Conservation (phyloP, 257 asterid species). For the Phtheirospermum japonicum region DNA sequence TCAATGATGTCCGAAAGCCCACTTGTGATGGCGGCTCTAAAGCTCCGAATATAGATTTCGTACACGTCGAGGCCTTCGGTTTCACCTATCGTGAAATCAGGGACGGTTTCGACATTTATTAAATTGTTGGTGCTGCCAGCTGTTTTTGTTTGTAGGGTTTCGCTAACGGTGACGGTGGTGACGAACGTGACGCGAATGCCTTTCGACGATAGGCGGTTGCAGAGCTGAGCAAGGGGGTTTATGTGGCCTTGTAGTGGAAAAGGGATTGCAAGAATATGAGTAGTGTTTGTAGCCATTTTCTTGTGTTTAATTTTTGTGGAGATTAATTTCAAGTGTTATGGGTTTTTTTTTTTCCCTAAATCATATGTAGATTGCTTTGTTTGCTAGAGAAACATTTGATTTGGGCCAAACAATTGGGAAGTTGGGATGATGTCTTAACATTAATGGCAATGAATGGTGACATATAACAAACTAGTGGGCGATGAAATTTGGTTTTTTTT, state of each 20-base stretch:
- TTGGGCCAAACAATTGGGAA: too few species aligned
- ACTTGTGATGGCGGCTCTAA: constrained; percentile 24
- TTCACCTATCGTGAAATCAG: constrained; percentile 18
- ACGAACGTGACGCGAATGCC: constrained; percentile 33
- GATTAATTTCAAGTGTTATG: too few species aligned
- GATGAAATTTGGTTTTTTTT: too few species aligned
- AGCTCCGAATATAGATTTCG: constrained; percentile 10
- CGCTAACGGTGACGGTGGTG: constrained; percentile 26
- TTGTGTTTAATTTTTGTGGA: too few species aligned
- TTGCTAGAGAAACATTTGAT: too few species aligned
- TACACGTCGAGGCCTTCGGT: constrained; percentile 11
- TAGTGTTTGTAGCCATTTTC: constrained; percentile 21
- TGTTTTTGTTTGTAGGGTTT: constrained; percentile 4
- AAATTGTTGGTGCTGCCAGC: not conserved
- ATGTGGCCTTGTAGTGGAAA: constrained; percentile 46
- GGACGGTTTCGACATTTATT: constrained; percentile 34
- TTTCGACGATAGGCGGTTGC: constrained; percentile 33
- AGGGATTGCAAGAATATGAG: constrained; percentile 36
- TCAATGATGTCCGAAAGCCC: constrained; percentile 29
- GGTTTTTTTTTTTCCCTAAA: too few species aligned
- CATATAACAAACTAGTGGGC: too few species aligned
- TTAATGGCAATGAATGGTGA: too few species aligned
- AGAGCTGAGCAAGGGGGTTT: constrained; percentile 40
- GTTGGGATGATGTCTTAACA: too few species aligned
- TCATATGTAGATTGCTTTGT: too few species aligned